Evolutionary conservation across 148 eudicot genomes (phyloP).

Genomic region (Agrostemma githago): DNA sequence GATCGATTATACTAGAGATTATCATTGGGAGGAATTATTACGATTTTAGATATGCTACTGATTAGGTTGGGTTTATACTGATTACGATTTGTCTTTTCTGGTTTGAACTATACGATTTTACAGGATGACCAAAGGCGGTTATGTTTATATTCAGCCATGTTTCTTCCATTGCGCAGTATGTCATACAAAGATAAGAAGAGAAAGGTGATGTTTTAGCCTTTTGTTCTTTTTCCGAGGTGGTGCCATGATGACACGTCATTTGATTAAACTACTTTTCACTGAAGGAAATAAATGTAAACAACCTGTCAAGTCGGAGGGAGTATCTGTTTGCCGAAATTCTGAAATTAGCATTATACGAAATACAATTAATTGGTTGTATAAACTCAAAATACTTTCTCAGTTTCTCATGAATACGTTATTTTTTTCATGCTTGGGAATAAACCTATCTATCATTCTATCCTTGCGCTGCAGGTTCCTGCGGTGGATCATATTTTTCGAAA

Average conservation of each 20-base stretch:
- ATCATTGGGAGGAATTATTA: not conserved
- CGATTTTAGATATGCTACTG: not conserved
- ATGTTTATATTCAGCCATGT: slow-evolving; percentile 64
- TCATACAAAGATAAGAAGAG: slow-evolving; percentile 58
- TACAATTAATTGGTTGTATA: slow-evolving; percentile 1
- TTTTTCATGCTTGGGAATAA: slow-evolving; percentile 5
- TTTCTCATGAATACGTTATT: not conserved
- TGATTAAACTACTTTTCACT: not conserved
- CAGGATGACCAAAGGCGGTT: slow-evolving; percentile 85
- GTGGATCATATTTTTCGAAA: slow-evolving; percentile 62
- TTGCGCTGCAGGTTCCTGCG: slow-evolving; percentile 50
- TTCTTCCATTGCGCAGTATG: slow-evolving; percentile 59
- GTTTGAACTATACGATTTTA: too few species aligned
- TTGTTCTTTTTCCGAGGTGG: not conserved
- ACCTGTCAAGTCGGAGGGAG: not conserved
- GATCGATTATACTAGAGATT: not conserved
- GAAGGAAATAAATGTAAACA: not conserved
- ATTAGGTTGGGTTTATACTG: not conserved
- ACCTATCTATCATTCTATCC: not conserved
- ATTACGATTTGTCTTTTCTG: too few species aligned
- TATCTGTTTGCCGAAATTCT: not conserved
- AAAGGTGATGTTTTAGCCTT: slow-evolving; percentile 40
- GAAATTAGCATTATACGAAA: not conserved
- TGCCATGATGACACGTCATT: not conserved
- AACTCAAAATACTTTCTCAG: not conserved